Evolutionary conservation across 1,139 yeast species (phyloP), one percentile per base, ranked within the genome.

Genomic region (Petasospora fabianii): DNA sequence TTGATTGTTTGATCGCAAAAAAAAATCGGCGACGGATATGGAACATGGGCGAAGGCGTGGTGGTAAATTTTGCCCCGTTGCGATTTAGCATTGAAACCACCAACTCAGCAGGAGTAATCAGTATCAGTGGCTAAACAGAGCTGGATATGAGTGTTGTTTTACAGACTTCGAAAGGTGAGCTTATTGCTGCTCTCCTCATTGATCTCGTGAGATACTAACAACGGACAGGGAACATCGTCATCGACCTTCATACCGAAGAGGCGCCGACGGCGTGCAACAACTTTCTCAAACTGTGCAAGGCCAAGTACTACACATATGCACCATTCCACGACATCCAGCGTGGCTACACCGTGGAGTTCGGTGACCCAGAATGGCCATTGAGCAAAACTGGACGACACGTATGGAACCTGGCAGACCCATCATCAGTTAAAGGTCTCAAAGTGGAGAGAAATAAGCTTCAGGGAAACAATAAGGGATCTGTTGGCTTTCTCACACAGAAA

Each of bases 91-190:
- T n/a, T n/a, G n/a, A n/a, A n/a, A n/a, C n/a, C n/a, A n/a, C n/a
- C n/a, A n/a, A n/a, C n/a, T n/a, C n/a, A n/a, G n/a, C n/a, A n/a
- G n/a, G n/a, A n/a, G n/a, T n/a, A n/a, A n/a, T n/a, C n/a, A n/a
- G n/a, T n/a, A n/a, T n/a, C n/a, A n/a, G n/a, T n/a, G n/a, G n/a
- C n/a, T n/a, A n/a, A n/a, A n/a, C n/a, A n/a, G n/a, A n/a, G n/a
- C n/a, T n/a, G n/a, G n/a, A n/a, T n/a, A 78, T 78, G 84, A 76
- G 84, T 51, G 79, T 78, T 4, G 51, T 78, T 24, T 38, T 78
- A 12, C 84, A 79, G 50, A 78, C 84, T 11, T 22, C 34, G 27
- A 10, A 17, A 5, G 34, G 34, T 31, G 17, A n/a, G 33, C 17
- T 5, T 16, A 10, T 6, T 14, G 21, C 12, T 29, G 31, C 11